These are phyloP conservation scores for Bondarzewia mesenterica DNA, from an alignment of 1,284 basidiomycete species.

Conservation along the genomic window DNA sequence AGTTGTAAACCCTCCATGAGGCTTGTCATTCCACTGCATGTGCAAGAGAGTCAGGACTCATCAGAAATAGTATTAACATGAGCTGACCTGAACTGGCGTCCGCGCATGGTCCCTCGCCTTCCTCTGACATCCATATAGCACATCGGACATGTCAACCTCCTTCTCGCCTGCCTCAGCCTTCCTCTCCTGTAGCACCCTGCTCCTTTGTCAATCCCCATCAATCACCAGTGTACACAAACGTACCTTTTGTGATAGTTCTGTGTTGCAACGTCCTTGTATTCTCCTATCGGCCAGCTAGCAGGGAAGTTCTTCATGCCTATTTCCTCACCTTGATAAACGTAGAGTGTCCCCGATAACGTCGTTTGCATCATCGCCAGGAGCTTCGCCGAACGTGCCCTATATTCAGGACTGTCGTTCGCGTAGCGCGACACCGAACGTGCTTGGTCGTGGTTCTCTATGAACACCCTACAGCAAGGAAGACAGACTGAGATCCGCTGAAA, in stretches of 20 bases:
- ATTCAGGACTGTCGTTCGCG: constrained; percentile 49
- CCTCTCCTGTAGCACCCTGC: constrained; percentile 25
- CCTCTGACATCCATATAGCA: constrained; percentile 46
- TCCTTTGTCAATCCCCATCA: constrained; percentile 8
- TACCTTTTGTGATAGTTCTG: constrained; percentile 39
- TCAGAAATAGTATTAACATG: neutral
- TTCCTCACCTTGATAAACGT: constrained; percentile 71
- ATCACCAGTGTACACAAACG: neutral
- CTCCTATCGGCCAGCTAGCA: constrained; percentile 56
- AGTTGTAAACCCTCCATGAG: constrained; percentile 58
- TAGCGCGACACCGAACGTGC: constrained; percentile 58
- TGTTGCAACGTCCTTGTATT: constrained; percentile 62
- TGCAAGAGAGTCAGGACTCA: neutral
- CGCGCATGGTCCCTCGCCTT: constrained; percentile 69
- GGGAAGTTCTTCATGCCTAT: constrained; percentile 68
- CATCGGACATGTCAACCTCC: constrained; percentile 49
- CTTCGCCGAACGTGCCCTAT: constrained; percentile 51
- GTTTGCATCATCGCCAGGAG: constrained; percentile 56
- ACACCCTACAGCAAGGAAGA: constrained; percentile 29
- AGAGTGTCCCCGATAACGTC: constrained; percentile 59
- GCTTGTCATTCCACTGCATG: constrained; percentile 47
- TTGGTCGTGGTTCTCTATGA: constrained; percentile 65
- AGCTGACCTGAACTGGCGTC: constrained; percentile 51
- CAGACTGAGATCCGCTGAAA: neutral
- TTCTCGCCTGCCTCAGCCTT: constrained; percentile 24